Percentiles rank a stretch among this genome's conserved stretches.
These are phyloP conservation scores for Fimicolochytrium jonesii DNA, from an alignment of 192 early-diverging fungal genomes.

Conservation along the genomic window DNA sequence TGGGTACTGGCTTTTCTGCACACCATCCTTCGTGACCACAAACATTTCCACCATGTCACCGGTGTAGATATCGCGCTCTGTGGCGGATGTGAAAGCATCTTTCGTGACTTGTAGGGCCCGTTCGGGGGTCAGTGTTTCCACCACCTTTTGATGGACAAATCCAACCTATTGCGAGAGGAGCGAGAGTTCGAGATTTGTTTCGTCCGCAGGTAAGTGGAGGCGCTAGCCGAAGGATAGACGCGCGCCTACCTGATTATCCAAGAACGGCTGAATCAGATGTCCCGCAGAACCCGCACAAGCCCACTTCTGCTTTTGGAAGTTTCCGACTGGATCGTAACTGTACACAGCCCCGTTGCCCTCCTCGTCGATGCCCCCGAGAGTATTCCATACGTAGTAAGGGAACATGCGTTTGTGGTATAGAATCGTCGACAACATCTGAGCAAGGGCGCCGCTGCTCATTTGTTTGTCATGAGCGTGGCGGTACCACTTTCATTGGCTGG, in stretches of 20 bases:
- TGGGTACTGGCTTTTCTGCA: conserved; percentile 64
- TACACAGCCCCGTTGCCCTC: conserved; percentile 88
- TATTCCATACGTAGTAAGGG: conserved; percentile 90
- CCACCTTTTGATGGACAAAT: conserved; percentile 53
- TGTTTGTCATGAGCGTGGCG: conserved; percentile 82
- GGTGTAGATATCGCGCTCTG: conserved; percentile 98
- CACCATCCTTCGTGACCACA: conserved; percentile 73
- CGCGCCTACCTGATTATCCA: conserved; percentile 81
- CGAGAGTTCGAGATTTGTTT: background rate
- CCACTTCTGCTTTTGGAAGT: conserved; percentile 72
- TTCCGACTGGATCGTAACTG: conserved; percentile 91
- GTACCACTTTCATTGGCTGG: conserved; percentile 73
- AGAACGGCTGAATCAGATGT: conserved; percentile 92
- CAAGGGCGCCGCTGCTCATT: conserved; percentile 81
- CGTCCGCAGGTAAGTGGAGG: background rate
- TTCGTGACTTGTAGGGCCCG: conserved; percentile 75
- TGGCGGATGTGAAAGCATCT: conserved; percentile 93
- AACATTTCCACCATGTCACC: conserved; percentile 94
- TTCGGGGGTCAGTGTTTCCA: conserved; percentile 46
- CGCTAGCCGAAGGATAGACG: background rate
- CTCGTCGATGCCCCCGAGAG: conserved; percentile 84
- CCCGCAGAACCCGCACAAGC: conserved; percentile 78
- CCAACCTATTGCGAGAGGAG: conserved; percentile 48
- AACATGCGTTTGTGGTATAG: conserved; percentile 93
- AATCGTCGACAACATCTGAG: conserved; percentile 90